Conservation (phyloP, 2,329 filamentous ascomycete species). For the Epicoccum sorghinum region DNA sequence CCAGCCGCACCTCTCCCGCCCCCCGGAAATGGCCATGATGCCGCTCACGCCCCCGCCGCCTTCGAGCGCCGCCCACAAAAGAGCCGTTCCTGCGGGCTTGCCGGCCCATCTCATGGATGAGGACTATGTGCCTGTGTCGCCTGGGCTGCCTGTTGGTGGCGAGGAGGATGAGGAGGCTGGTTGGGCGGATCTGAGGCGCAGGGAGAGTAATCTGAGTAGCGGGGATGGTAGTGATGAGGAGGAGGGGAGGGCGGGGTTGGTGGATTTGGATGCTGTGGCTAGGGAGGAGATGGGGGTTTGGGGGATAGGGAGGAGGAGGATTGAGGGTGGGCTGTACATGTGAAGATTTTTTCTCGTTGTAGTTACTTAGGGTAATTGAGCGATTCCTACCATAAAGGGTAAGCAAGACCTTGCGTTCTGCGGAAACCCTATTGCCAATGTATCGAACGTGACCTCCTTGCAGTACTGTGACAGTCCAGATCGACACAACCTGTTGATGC, state of each 20-base stretch:
- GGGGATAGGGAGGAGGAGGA: conserved; percentile 36
- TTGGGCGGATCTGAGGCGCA: conserved; percentile 41
- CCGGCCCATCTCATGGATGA: conserved; percentile 45
- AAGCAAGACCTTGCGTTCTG: no score
- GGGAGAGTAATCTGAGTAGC: conserved; percentile 25
- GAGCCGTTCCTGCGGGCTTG: conserved; percentile 29
- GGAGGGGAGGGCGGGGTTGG: conserved; percentile 23
- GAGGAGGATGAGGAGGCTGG: conserved; percentile 38
- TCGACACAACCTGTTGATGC: no score
- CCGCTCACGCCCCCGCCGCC: conserved; percentile 34
- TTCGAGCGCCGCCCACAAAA: conserved; percentile 13
- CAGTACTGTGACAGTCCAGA: no score
- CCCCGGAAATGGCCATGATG: conserved; percentile 44
- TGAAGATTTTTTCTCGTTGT: no score
- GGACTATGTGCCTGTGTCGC: conserved; percentile 36
- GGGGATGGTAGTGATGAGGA: conserved; percentile 26
- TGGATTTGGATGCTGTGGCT: conserved; percentile 45
- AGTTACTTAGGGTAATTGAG: no score
- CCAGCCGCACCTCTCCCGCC: conserved; percentile 18
- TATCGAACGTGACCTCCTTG: no score
- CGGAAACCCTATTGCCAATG: no score
- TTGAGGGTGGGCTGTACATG: neutral
- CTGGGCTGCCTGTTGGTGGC: conserved; percentile 14
- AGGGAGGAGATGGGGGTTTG: conserved; percentile 46
- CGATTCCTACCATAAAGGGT: no score